phyloP scores from a whole-genome alignment of 1,284 basidiomycete genomes.

The Phellopilus nigrolimitatus region DNA sequence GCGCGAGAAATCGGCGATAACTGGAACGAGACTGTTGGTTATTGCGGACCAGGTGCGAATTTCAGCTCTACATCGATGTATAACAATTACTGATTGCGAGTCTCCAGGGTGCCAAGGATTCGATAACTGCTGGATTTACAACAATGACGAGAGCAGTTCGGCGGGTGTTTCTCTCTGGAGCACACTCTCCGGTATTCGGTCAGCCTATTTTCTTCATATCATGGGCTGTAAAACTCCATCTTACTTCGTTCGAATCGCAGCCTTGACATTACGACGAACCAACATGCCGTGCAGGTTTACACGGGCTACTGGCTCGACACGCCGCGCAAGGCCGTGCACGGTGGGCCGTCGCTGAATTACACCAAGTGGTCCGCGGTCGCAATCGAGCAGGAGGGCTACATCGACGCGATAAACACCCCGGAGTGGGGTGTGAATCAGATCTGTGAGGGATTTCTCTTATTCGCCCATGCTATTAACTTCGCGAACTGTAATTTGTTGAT shows the following conservation, averaged over 20 bases:
- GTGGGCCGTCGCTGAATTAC: constrained; percentile 35
- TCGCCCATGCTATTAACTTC: not conserved
- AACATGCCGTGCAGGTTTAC: constrained; percentile 41
- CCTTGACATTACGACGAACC: constrained; percentile 41
- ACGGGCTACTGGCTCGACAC: constrained; percentile 41
- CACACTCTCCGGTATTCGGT: constrained; percentile 43
- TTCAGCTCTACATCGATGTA: not conserved
- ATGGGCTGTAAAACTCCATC: too few species aligned
- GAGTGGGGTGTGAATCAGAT: constrained; percentile 42
- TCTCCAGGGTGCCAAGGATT: constrained; percentile 10
- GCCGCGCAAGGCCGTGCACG: constrained; percentile 41
- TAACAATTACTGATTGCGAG: not conserved
- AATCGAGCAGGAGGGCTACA: constrained; percentile 44
- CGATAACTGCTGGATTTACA: constrained; percentile 45
- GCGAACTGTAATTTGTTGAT: not conserved
- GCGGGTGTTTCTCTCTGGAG: constrained; percentile 41
- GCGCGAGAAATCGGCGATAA: constrained; percentile 38
- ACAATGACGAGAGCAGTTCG: constrained; percentile 28
- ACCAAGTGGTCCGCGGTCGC: constrained; percentile 41
- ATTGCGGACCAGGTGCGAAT: constrained; percentile 25
- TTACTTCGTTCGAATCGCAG: too few species aligned
- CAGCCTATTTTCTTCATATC: constrained; percentile 1
- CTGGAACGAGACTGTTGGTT: constrained; percentile 37
- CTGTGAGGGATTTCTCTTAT: constrained; percentile 23
- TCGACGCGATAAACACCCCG: constrained; percentile 47